Percentiles rank a stretch among this genome's conserved stretches.
Conservation (phyloP, 257 asterid genomes). For the Fraxinus excelsior region DNA sequence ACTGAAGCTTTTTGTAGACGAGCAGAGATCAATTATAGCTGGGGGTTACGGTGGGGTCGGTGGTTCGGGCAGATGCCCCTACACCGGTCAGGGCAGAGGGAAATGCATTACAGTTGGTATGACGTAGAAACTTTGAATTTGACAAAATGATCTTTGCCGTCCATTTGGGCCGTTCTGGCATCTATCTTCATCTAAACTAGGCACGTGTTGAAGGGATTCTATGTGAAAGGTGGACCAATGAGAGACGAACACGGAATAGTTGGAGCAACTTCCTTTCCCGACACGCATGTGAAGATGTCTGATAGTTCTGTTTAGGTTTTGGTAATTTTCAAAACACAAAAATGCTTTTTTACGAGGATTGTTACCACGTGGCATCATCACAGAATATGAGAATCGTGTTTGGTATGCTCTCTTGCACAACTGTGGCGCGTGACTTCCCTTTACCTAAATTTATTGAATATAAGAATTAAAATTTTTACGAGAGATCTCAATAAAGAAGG, state of each 20-base stretch:
- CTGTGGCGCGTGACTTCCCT: slow-evolving; percentile 6
- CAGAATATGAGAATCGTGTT: slow-evolving; percentile 41
- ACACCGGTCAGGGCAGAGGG: slow-evolving; percentile 77
- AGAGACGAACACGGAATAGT: slow-evolving; percentile 24
- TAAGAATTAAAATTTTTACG: no score
- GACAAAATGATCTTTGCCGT: slow-evolving; percentile 38
- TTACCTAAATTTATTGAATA: no score
- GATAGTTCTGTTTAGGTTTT: neutral
- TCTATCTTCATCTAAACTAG: neutral
- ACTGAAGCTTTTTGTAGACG: slow-evolving; percentile 28
- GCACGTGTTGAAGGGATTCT: slow-evolving; percentile 48
- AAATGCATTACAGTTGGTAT: slow-evolving; percentile 53
- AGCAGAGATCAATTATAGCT: slow-evolving; percentile 15
- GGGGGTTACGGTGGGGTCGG: slow-evolving; percentile 24
- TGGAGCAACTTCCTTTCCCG: slow-evolving; percentile 35
- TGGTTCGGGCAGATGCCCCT: slow-evolving; percentile 89
- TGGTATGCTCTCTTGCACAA: slow-evolving; percentile 19
- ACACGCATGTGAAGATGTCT: slow-evolving; percentile 70
- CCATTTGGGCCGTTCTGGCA: neutral
- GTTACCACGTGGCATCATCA: slow-evolving; percentile 65
- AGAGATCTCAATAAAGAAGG: no score
- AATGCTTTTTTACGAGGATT: slow-evolving; percentile 29
- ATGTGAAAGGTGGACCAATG: slow-evolving; percentile 63
- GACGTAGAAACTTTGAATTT: slow-evolving; percentile 53
- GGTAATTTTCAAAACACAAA: neutral